Percentiles rank a stretch among this genome's conserved stretches.
phyloP scores from a whole-genome alignment of 192 early-diverging fungal species.

The Coemansia sp. region DNA sequence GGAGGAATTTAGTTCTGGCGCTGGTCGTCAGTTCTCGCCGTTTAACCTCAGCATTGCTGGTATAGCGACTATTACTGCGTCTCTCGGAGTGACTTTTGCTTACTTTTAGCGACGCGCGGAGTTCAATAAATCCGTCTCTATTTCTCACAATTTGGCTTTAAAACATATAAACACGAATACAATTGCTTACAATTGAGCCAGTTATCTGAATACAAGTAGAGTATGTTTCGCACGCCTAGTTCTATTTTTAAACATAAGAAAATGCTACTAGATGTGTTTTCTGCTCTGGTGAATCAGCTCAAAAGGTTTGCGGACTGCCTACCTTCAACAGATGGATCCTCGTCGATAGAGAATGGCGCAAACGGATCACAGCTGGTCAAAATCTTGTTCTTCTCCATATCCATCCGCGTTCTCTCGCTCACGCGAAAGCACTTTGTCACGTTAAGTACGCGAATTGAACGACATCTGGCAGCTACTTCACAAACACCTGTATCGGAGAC shows the following conservation, averaged over 20 bases:
- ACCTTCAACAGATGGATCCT: constrained; percentile 3
- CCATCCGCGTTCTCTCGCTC: constrained; percentile 19
- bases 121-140: not conserved
- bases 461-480: constrained; percentile 40
- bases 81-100: not conserved
- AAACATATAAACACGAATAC: not conserved
- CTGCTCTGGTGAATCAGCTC: not conserved
- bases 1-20: constrained; percentile 5
- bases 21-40: not conserved
- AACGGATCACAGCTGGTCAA: constrained; percentile 21
- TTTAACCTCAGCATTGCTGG: not conserved
- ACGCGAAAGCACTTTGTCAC: constrained; percentile 52
- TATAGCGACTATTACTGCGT: not conserved
- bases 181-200: too few species aligned
- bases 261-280: too few species aligned
- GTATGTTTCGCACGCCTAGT: too few species aligned
- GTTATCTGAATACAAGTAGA: too few species aligned
- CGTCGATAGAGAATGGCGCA: constrained; percentile 40
- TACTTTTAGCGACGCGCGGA: not conserved
- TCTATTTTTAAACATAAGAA: too few species aligned
- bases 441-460: constrained; percentile 45
- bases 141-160: not conserved
- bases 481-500: constrained; percentile 54
- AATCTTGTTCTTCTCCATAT: constrained; percentile 15
- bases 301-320: not conserved